Evolutionary conservation across 2,329 filamentous ascomycete species (phyloP).

Genomic region (Alternaria brassicicola): DNA sequence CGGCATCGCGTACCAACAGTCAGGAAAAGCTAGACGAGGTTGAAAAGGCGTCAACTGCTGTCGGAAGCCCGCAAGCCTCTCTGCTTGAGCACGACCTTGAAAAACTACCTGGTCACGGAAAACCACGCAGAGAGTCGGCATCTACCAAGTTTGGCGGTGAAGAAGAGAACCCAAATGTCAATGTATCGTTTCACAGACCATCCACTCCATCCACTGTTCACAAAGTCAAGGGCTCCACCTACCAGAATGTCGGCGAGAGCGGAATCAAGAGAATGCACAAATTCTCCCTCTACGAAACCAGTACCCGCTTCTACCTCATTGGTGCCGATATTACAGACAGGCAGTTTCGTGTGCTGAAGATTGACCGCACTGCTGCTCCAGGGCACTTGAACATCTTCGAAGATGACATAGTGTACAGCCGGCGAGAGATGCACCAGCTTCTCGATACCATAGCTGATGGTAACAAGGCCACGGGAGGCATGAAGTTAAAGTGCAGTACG

Average conservation of each 20-base stretch:
- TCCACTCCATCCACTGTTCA: constrained; percentile 49
- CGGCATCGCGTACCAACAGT: constrained; percentile 35
- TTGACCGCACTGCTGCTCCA: constrained; percentile 83
- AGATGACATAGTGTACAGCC: constrained; percentile 92
- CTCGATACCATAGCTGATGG: constrained; percentile 94
- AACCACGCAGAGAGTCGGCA: constrained; percentile 38
- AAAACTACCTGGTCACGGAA: constrained; percentile 33
- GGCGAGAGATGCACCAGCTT: constrained; percentile 91
- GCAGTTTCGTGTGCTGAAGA: constrained; percentile 89
- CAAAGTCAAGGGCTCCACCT: constrained; percentile 47
- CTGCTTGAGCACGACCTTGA: constrained; percentile 39
- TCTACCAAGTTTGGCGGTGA: constrained; percentile 49
- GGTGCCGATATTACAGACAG: constrained; percentile 89
- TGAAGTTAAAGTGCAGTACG: constrained; percentile 86
- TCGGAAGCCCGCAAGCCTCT: constrained; percentile 30
- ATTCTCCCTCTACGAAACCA: constrained; percentile 96
- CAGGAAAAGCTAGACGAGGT: constrained; percentile 35
- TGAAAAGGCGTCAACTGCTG: constrained; percentile 35
- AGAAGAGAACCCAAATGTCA: constrained; percentile 50
- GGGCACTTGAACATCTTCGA: constrained; percentile 84
- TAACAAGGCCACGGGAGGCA: constrained; percentile 85
- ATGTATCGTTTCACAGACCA: constrained; percentile 48
- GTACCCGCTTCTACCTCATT: constrained; percentile 90
- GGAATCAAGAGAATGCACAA: constrained; percentile 76
- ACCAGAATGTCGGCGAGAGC: constrained; percentile 52